Evolutionary conservation across 129 eudicot species (phyloP), one percentile per base, ranked within the genome.

Genomic region (Smallanthus sonchifolius): DNA sequence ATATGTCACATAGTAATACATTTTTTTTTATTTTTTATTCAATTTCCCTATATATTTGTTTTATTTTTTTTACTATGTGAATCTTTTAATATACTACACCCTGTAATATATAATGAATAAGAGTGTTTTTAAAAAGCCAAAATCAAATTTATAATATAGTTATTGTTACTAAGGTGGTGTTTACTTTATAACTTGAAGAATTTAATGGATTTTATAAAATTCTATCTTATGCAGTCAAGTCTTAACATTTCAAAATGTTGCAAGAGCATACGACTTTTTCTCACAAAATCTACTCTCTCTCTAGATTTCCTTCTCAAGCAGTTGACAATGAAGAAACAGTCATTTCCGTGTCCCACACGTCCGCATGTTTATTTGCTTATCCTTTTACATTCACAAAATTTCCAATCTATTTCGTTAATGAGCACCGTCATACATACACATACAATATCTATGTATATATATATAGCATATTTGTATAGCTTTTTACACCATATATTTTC

Each of bases 291-390:
- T 65, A 40, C 65, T 37, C 64, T 72, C 65, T 48, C 59, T 65
- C 70, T 61, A 34, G 70, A 6, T 34, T 62, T 73, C 72, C 1
- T 45, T 59, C 47, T 78, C 72, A 40, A 68, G 70, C 60, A 45
- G 82, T 82, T 82, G 86, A 77, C 83, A 68, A 61, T 76, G 60
- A 39, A 48, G 44, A 55, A 48, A 35, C 37, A 72, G 65, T 72
- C 85, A 28, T 59, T 82, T 20, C 82, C 86, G 82, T 77, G 86
- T 10, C 66, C 4, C 38, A 28, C 82, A 77, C 86, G 75, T 66
- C 66, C 75, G 52, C 13, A 38, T 76, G 30, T 17, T 37, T 32
- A 0, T 5, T 60, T 59, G 59, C 81, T 69, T 28, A 63, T 40
- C 80, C 48, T 62, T 81, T 76, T 70, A 74, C 85, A 70, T 56